phyloP scores from a whole-genome alignment of 2,329 filamentous ascomycete genomes.

The Botrytis elliptica region DNA sequence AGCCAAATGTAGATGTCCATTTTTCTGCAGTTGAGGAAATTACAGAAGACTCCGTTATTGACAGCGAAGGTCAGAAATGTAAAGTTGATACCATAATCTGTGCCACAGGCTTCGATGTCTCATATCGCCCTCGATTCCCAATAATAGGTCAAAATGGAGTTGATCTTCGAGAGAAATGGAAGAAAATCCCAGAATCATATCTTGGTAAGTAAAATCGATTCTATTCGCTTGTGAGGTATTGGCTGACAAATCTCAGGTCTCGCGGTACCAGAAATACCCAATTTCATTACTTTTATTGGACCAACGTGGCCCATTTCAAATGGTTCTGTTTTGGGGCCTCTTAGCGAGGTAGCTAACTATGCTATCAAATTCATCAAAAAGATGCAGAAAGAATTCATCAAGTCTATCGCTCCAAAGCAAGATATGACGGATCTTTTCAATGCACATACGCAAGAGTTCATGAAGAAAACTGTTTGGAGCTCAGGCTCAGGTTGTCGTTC shows the following conservation, averaged over 20 bases:
- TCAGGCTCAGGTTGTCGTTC: constrained; percentile 41
- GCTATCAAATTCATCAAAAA: constrained; percentile 35
- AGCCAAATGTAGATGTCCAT: constrained; percentile 51
- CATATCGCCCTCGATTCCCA: constrained; percentile 33
- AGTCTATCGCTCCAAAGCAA: constrained; percentile 46
- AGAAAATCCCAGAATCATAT: constrained; percentile 33
- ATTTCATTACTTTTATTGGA: constrained; percentile 35
- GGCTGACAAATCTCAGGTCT: constrained; percentile 29
- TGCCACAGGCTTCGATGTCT: constrained; percentile 41
- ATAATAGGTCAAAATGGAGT: constrained; percentile 32
- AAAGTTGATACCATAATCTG: constrained; percentile 42
- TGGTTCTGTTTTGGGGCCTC: constrained; percentile 31
- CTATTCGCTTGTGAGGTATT: not conserved
- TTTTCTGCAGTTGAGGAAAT: constrained; percentile 48
- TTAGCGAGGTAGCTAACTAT: constrained; percentile 29
- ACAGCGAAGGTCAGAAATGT: constrained; percentile 39
- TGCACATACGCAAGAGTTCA: constrained; percentile 50
- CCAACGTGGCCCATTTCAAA: constrained; percentile 35
- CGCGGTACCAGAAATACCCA: constrained; percentile 33
- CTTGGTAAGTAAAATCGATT: constrained; percentile 22
- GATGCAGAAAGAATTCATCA: constrained; percentile 49
- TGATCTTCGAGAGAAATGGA: constrained; percentile 37
- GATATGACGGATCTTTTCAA: constrained; percentile 51
- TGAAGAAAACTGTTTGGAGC: constrained; percentile 54
- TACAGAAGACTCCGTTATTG: constrained; percentile 47